A percentile compares a stretch with the other conserved stretches of the same genome.
phyloP scores from a whole-genome alignment of 2,329 filamentous ascomycete genomes.

The Epicoccum nigrum region DNA sequence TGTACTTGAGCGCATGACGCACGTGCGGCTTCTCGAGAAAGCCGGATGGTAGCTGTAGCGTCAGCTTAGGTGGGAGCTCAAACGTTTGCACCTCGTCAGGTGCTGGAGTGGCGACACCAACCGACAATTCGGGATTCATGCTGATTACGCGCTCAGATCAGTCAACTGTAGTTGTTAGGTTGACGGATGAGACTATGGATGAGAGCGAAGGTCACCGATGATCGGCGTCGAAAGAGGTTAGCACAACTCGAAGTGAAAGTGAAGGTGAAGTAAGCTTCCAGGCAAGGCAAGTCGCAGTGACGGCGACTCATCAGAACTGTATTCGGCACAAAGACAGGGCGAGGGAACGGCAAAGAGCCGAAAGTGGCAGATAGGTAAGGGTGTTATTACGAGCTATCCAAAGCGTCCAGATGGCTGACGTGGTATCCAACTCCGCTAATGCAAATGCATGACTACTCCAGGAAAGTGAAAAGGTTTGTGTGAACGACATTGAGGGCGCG shows the following conservation, averaged over 20 bases:
- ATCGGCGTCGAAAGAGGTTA: too few species aligned
- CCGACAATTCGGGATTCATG: slow-evolving; percentile 10
- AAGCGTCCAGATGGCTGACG: slow-evolving; percentile 15
- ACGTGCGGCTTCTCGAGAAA: slow-evolving; percentile 22
- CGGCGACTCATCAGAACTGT: too few species aligned
- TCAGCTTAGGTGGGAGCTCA: neutral
- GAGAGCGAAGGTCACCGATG: too few species aligned
- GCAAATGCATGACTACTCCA: slow-evolving; percentile 64
- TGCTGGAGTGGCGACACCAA: slow-evolving; percentile 1
- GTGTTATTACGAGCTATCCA: slow-evolving; percentile 1
- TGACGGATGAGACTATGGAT: neutral
- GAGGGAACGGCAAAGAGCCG: neutral
- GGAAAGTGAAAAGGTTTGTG: slow-evolving; percentile 94
- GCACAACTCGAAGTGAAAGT: too few species aligned
- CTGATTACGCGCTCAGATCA: neutral
- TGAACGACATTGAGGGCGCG: slow-evolving; percentile 95
- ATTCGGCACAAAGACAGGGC: neutral
- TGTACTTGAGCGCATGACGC: slow-evolving; percentile 21
- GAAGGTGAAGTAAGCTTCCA: too few species aligned
- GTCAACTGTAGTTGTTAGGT: neutral
- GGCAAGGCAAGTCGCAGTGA: too few species aligned
- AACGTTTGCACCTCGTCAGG: neutral
- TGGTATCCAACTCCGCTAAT: slow-evolving; percentile 35
- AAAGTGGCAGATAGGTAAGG: neutral
- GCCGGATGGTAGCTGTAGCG: neutral